Percentiles rank a stretch among this genome's conserved stretches.
Conservation (phyloP, 1,284 basidiomycete species). For the Gomphus bonarii region DNA sequence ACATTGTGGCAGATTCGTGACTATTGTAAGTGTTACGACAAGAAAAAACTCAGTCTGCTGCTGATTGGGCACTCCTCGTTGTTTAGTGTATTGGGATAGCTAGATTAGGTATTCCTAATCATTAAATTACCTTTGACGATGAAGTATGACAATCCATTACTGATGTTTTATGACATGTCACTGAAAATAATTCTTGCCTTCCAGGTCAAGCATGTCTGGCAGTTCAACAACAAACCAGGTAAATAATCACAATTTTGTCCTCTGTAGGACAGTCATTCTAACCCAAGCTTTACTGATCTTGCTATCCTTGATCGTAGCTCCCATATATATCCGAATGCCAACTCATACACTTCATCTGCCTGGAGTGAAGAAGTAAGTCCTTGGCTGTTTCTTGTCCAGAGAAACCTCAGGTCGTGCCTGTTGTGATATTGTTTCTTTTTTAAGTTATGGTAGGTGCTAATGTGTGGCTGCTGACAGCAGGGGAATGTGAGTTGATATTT, state of each 20-base stretch:
- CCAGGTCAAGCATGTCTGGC: constrained; percentile 4
- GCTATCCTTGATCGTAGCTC: constrained; percentile 7
- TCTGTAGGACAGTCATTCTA: neutral
- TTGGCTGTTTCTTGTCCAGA: neutral
- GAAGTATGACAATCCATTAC: neutral
- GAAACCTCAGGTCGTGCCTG: neutral
- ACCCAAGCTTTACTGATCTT: neutral
- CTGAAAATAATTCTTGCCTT: neutral
- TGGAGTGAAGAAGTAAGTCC: neutral
- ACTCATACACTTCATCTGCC: neutral
- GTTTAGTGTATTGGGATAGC: neutral
- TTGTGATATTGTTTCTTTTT: constrained; percentile 1
- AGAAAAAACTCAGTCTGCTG: neutral
- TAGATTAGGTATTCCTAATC: neutral
- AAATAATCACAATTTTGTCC: neutral
- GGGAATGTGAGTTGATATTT: neutral
- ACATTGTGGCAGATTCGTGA: neutral
- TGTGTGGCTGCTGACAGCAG: constrained; percentile 6
- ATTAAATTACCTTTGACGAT: neutral
- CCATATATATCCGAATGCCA: neutral
- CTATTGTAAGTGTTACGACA: neutral
- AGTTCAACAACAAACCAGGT: neutral
- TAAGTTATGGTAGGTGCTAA: neutral
- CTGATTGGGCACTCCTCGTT: neutral
- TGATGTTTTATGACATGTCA: neutral